Base-by-base conservation (phyloP, 2,329 filamentous ascomycete genomes). In the Phaeosphaeria sp. region DNA sequence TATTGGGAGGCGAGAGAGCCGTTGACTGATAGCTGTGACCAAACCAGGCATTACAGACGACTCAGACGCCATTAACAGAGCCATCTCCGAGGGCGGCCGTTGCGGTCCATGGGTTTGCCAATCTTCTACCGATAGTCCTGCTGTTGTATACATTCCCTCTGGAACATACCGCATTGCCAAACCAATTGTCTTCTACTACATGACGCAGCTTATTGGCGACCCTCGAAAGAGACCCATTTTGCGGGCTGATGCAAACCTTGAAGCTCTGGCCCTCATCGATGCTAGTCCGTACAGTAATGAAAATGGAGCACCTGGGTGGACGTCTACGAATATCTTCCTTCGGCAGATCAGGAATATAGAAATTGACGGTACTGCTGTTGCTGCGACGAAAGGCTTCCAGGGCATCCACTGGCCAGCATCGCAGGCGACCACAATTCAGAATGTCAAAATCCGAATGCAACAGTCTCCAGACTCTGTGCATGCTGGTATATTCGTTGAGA, bases 321-420 rank as follows among this genome's bases (percentile, higher is more conserved):
- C 70, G 2, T 81, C 85, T 0, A 86, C 86, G 43, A 88, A 86
- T 65, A 82, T 89, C 10, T 91, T 91, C 72, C 85, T 82, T 65
- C 81, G 88, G 30, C 85, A 87, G 61, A 83, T 91, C 56, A 82
- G 87, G 10, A 91, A 92, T 68, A 81, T 92, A 55, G 79, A 87
- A 56, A 73, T 77, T n/a, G 89, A 91, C 68, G 75, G 83, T 36
- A 87, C 83, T 1, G 76, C 77, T 6, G 79, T 86, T 3, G 77
- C 81, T 46, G 71, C 82, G 0, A 66, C 73, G 4, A 78, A 72
- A 13, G 73, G 78, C 1, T 81, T 83, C 1, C 79, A 83, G 21
- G 80, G 78, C 56, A 78, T 83, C 25, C 80, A 82, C 58, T 82
- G 80, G 80, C 79, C 79, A 13, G 78, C 78, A 21, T 79, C 77